Evolutionary conservation across 139 green algal species (phyloP), one percentile per base, ranked within the genome.

Genomic region (Picochlorum sp.): DNA sequence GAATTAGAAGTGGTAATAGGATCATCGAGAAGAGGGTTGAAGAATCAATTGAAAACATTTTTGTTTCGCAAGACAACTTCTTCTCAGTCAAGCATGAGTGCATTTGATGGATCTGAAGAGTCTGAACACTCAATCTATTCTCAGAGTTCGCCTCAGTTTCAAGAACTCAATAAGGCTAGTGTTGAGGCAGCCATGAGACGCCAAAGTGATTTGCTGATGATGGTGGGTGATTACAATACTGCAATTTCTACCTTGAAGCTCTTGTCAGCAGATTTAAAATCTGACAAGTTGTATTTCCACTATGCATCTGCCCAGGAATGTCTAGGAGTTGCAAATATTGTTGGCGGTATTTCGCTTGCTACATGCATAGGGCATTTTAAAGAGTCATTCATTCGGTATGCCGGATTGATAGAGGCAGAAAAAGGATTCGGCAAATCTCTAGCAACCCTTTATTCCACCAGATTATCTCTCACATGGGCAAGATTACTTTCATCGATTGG

Each of bases 1-100:
- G 41, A 31, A 14, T 72, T 92, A 18, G 82, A 81, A 28, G 62
- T 68, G 8, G 65, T 75, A 63, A 76, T 74, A 34, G 9, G 4
- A 30, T 23, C 23, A 2, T 44, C 79, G 1, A 68, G 91, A 20
- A 80, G 84, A 44, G 91, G 91, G 9, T 74, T 97, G 21, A 78
- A 81, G 21, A 97, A 97, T 76, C 85, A 95, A 45, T 68, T 97
- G 15, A 78, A 77, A 31, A 94, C 80, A 18, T 81, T 88, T 37
- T 71, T 97, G 47, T 90, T 76, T 55, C 65, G 76, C 45, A 81
- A 69, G 49, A 0, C 47, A 26, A 10, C 47, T 10, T 54, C 47
- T 20, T 41, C 34, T 41, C 34, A 41, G 34, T 41, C 47, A 54
- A 54, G 47, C 47, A 54, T 26, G 47, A 14, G 47, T 26, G 34